phyloP scores from a whole-genome alignment of 805 yeast species.

The Suhomyces pyralidae region DNA sequence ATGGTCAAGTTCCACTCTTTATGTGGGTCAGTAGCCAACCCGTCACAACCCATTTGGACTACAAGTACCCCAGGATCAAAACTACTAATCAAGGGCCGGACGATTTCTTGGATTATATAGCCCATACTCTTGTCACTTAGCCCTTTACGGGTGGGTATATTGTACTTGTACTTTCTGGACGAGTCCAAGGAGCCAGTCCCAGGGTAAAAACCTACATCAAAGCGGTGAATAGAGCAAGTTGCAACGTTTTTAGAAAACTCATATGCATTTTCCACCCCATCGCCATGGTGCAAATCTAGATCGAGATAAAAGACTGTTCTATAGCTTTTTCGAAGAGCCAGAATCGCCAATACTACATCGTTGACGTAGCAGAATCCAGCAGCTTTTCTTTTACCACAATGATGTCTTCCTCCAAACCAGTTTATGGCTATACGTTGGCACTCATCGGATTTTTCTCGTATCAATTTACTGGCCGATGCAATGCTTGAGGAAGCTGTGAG shows the following conservation, averaged over 20 bases:
- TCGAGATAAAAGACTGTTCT: constrained; percentile 59
- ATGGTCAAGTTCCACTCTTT: constrained; percentile 69
- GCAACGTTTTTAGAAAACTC: constrained; percentile 51
- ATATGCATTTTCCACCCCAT: constrained; percentile 72
- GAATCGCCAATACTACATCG: constrained; percentile 60
- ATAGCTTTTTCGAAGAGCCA: constrained; percentile 45
- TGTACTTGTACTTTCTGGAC: constrained; percentile 37
- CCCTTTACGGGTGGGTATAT: constrained; percentile 59
- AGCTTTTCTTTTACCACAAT: constrained; percentile 51
- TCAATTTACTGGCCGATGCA: constrained; percentile 38
- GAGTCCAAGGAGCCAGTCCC: constrained; percentile 54
- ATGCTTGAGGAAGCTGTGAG: constrained; percentile 58
- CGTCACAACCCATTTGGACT: constrained; percentile 74
- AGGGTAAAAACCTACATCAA: constrained; percentile 68
- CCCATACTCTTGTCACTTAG: constrained; percentile 44
- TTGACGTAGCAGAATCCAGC: constrained; percentile 74
- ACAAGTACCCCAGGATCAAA: constrained; percentile 54
- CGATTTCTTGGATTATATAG: constrained; percentile 36
- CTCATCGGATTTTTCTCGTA: constrained; percentile 14
- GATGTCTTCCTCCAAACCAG: constrained; percentile 84
- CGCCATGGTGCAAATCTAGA: constrained; percentile 77
- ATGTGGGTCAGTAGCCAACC: constrained; percentile 60
- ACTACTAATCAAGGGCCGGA: constrained; percentile 39
- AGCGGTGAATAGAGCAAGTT: constrained; percentile 62
- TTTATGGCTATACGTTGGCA: constrained; percentile 48